phyloP scores from a whole-genome alignment of 2,329 filamentous ascomycete genomes.

The Helicocarpus griseus region DNA sequence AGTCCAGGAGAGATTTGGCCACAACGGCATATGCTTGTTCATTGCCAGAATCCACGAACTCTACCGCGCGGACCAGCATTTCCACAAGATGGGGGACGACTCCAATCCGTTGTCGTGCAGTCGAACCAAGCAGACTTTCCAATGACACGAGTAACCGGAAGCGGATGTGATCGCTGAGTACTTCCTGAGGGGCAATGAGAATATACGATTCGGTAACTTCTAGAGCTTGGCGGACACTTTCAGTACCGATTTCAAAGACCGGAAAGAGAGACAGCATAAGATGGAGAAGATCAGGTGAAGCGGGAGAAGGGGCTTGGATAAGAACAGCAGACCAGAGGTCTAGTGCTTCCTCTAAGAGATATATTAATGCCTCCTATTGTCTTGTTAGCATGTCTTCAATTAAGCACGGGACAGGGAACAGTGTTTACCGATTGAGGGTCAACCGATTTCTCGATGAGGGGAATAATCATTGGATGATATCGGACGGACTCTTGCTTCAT shows the following conservation, averaged over 20 bases:
- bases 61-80: constrained; percentile 53
- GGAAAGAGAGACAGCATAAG: constrained; percentile 56
- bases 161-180: constrained; percentile 31
- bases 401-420: constrained; percentile 2
- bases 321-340: constrained; percentile 79
- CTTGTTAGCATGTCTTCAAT: not conserved
- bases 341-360: constrained; percentile 82
- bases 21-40: constrained; percentile 52
- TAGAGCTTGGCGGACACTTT: constrained; percentile 53
- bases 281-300: constrained; percentile 50
- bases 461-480: constrained; percentile 72
- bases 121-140: constrained; percentile 30
- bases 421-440: constrained; percentile 57
- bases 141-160: constrained; percentile 30
- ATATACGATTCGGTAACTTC: constrained; percentile 62
- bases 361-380: constrained; percentile 53
- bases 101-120: constrained; percentile 30
- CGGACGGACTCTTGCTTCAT: constrained; percentile 68
- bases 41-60: constrained; percentile 48
- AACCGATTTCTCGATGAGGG: constrained; percentile 71
- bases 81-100: constrained; percentile 46
- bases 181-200: constrained; percentile 47
- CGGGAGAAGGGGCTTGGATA: constrained; percentile 53
- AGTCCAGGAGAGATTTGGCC: constrained; percentile 55
- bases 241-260: constrained; percentile 56